Percentiles rank a stretch among this genome's conserved stretches.
These are phyloP conservation scores for Xylaria longipes DNA, from an alignment of 495 filamentous ascomycete species.

Conservation along the genomic window DNA sequence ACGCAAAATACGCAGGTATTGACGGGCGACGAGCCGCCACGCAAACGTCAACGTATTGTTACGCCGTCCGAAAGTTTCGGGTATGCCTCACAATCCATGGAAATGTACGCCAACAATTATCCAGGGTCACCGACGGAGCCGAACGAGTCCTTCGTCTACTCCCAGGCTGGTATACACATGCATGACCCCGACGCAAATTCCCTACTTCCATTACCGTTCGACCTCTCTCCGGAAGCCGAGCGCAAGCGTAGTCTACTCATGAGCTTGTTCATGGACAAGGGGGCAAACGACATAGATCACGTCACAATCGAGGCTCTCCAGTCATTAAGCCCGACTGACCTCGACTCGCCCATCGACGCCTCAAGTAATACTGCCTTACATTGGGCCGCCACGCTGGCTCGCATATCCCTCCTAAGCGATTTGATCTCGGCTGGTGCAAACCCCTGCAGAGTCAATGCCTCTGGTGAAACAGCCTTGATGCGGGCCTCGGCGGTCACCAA, in stretches of 20 bases:
- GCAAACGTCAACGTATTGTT: slow-evolving; percentile 70
- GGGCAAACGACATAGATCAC: slow-evolving; percentile 63
- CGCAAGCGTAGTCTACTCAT: slow-evolving; percentile 80
- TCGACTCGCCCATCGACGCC: slow-evolving; percentile 88
- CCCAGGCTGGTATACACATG: slow-evolving; percentile 59
- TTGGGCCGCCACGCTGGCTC: slow-evolving; percentile 96
- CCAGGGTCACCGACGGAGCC: slow-evolving; percentile 80
- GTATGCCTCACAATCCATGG: slow-evolving; percentile 58
- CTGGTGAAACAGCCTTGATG: slow-evolving; percentile 91
- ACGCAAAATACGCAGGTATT: slow-evolving; percentile 46
- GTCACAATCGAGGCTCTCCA: slow-evolving; percentile 52
- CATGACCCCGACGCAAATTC: slow-evolving; percentile 61
- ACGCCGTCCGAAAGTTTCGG: slow-evolving; percentile 57
- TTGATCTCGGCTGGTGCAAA: slow-evolving; percentile 83
- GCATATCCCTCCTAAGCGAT: slow-evolving; percentile 76
- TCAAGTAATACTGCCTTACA: slow-evolving; percentile 89
- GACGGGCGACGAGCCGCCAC: slow-evolving; percentile 77
- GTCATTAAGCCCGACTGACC: slow-evolving; percentile 74
- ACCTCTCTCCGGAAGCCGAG: slow-evolving; percentile 68
- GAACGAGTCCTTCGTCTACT: slow-evolving; percentile 82
- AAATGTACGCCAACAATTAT: slow-evolving; percentile 53
- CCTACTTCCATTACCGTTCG: slow-evolving; percentile 72
- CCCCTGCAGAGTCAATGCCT: slow-evolving; percentile 83
- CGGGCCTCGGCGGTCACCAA: slow-evolving; percentile 88
- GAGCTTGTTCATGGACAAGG: slow-evolving; percentile 84